These are phyloP conservation scores for Calonectria ilicicola DNA, from an alignment of 2,329 filamentous ascomycete species.

Conservation along the genomic window DNA sequence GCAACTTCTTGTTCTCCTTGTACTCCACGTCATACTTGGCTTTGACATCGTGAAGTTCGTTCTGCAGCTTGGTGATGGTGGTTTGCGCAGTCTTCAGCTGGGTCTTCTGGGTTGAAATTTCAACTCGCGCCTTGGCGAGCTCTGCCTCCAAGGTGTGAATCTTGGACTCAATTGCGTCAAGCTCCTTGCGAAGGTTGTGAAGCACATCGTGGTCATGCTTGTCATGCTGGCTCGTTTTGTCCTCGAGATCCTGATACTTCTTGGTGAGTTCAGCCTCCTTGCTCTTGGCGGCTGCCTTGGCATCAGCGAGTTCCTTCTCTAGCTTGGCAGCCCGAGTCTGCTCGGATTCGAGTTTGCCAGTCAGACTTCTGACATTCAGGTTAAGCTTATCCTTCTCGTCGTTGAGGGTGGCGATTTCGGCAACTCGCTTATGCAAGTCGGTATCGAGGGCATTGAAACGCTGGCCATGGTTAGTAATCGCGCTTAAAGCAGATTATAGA, in stretches of 20 bases:
- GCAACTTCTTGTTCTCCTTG: background rate
- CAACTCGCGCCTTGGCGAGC: background rate
- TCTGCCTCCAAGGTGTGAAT: background rate
- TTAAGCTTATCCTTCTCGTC: background rate
- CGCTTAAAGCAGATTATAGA: background rate
- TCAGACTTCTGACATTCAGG: background rate
- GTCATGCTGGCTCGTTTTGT: background rate
- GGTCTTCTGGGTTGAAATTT: background rate
- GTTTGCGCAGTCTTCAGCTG: background rate
- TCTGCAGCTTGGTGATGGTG: background rate
- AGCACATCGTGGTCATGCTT: background rate
- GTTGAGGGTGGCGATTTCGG: background rate
- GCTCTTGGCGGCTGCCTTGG: background rate
- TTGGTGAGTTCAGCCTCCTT: constrained; percentile 3
- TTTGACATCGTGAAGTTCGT: background rate
- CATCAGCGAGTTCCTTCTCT: background rate
- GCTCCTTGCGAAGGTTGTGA: background rate
- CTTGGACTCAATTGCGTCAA: background rate
- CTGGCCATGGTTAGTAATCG: background rate
- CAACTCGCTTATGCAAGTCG: background rate
- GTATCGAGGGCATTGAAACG: constrained; percentile 13
- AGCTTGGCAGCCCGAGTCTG: background rate
- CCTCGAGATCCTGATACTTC: background rate
- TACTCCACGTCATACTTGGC: background rate
- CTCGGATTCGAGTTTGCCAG: background rate